Base-by-base conservation (phyloP, 2,329 filamentous ascomycete genomes). In the Fusarium circinatum region DNA sequence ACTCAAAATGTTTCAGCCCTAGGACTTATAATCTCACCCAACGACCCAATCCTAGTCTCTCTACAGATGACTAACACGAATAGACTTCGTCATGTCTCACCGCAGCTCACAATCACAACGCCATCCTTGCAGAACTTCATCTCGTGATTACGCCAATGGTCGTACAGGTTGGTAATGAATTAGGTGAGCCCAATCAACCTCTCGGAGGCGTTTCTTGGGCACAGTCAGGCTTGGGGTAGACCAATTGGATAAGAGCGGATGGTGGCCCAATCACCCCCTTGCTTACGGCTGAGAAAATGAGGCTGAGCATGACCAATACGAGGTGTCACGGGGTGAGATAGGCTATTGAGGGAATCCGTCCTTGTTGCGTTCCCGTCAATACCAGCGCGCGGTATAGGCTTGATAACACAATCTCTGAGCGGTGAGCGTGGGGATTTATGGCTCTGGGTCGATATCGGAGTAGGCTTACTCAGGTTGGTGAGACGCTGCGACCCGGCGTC, bases 261-360 rank as follows among this genome's bases (percentile, higher is more conserved):
- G 39, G 8, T 45, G 18, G 12, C 9, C 28, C 34, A 48, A 28
- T 62, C 34, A 34, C 57, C 12, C 26, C 8, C 13, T 28, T 39
- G 57, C 62, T 62, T 62, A 54, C 47, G 24, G 22, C 17, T n/a
- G 18, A 18, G 18, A 5, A 47, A 28, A 30, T 52, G 57, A 36
- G 59, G 57, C 62, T 65, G 28, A 54, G 34, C 15, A 54, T 36
- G 47, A 28, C 39, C 8, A 30, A 65, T 47, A 65, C 62, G 58
- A 47, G 32, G 47, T 14, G 32, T 38, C 30, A 36, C 15, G 22
- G 11, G 28, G 8, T 6, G 13, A 36, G 22, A 44, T 38, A 44
- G 39, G 30, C 4, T 58, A 36, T 34, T 14, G 13, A 26, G 6
- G 14, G 17, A 22, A 39, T 4, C 10, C 2, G 14, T 28, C 5